phyloP scores from a whole-genome alignment of 768 basidiomycete genomes.

The Krasilnikovozyma curviuscula region DNA sequence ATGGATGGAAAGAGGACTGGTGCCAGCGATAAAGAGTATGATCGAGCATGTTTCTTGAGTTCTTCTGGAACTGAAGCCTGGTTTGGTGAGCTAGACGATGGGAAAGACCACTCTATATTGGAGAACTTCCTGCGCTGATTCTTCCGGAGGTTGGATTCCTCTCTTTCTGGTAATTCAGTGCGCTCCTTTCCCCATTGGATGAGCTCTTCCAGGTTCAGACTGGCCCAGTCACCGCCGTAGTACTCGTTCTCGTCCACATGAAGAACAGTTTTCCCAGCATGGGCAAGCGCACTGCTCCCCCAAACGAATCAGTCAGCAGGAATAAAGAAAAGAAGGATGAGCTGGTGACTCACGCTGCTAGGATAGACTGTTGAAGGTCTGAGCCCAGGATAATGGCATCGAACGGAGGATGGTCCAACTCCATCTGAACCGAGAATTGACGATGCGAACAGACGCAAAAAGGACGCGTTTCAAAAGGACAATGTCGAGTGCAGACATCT shows the following conservation, averaged over 20 bases:
- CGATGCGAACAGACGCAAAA: too few relatives aligned
- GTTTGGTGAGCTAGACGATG: not conserved
- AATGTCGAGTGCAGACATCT: too few relatives aligned
- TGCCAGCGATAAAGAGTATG: conserved; percentile 68
- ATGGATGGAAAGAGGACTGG: conserved; percentile 62
- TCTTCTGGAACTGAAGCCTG: conserved; percentile 10
- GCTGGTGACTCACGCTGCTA: conserved; percentile 54
- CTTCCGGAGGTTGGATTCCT: not conserved
- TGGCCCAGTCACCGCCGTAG: conserved; percentile 70
- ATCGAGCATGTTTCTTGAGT: conserved; percentile 41
- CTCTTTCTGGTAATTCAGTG: conserved; percentile 2
- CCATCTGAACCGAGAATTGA: not conserved
- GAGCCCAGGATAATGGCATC: conserved; percentile 32
- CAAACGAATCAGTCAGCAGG: not conserved
- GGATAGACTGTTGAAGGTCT: conserved; percentile 55
- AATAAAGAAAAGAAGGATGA: conserved; percentile 6
- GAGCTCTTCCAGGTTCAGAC: conserved; percentile 62
- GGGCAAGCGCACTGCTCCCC: conserved; percentile 54
- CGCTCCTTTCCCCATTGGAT: conserved; percentile 41
- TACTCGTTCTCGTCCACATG: conserved; percentile 69
- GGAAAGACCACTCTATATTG: conserved; percentile 1
- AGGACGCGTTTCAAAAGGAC: too few relatives aligned
- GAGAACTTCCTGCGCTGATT: not conserved
- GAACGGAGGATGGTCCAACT: conserved; percentile 19
- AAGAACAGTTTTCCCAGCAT: conserved; percentile 67